Evolutionary conservation across 2,329 filamentous ascomycete genomes (phyloP).

Genomic region (Aureobasidium leucospermi): DNA sequence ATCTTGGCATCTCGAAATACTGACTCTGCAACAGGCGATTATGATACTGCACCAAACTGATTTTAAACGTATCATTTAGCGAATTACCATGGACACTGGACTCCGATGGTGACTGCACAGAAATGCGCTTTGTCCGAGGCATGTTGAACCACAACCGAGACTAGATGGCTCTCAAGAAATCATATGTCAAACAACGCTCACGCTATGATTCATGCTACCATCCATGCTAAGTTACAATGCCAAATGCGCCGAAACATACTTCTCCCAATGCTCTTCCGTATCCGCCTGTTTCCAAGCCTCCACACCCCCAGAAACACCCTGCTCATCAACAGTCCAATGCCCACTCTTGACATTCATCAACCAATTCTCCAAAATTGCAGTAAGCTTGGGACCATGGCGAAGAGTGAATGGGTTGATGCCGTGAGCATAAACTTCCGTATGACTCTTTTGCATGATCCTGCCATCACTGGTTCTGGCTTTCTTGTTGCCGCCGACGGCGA

Average conservation of each 20-base stretch:
- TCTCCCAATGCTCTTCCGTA: constrained; percentile 25
- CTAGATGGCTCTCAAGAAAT: not conserved
- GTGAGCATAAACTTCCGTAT: constrained; percentile 27
- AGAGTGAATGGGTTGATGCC: constrained; percentile 29
- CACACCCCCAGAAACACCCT: constrained; percentile 25
- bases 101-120: too few species aligned
- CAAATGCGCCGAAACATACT: constrained; percentile 8
- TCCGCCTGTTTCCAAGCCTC: constrained; percentile 28
- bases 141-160: too few species aligned
- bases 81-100: too few species aligned
- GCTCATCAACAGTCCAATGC: constrained; percentile 26
- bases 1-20: too few species aligned
- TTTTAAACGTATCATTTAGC: too few species aligned
- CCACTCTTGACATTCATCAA: constrained; percentile 25
- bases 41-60: too few species aligned
- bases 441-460: constrained; percentile 23
- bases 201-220: not conserved
- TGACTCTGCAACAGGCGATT: too few species aligned
- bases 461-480: constrained; percentile 27
- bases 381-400: constrained; percentile 27
- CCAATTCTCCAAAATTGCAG: constrained; percentile 28
- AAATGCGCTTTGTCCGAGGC: too few species aligned
- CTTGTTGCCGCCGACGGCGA: constrained; percentile 23
- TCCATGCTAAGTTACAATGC: not conserved
- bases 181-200: not conserved